A percentile compares a stretch with the other conserved stretches of the same genome.
These are phyloP conservation scores for Kazachstania psychrophila DNA, from an alignment of 805 yeast species.

Conservation along the genomic window DNA sequence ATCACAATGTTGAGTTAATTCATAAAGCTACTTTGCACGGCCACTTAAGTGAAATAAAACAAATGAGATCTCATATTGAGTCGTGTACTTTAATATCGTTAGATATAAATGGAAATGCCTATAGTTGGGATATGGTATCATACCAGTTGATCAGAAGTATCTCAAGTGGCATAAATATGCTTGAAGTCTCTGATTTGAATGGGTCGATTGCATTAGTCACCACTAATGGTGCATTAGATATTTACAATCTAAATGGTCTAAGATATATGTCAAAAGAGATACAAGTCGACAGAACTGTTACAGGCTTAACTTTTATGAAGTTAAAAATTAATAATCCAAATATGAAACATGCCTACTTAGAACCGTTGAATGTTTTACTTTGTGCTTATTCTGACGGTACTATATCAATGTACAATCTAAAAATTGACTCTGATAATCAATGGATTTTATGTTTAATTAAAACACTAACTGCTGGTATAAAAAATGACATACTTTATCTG, in stretches of 20 bases:
- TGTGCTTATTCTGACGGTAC: conserved; percentile 32
- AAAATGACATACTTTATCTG: conserved; percentile 10
- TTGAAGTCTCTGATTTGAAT: conserved; percentile 44
- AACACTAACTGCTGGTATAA: conserved; percentile 17
- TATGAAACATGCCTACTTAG: conserved; percentile 33
- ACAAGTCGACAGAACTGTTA: conserved; percentile 14
- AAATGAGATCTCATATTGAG: conserved; percentile 41
- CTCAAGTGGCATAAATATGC: conserved; percentile 19
- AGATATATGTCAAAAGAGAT: conserved; percentile 24
- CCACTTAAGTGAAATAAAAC: conserved; percentile 40
- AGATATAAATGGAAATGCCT: conserved; percentile 46
- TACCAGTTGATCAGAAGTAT: conserved; percentile 39
- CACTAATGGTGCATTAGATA: conserved; percentile 5
- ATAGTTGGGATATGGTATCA: conserved; percentile 57
- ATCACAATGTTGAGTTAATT: background rate
- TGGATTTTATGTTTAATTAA: conserved; percentile 22
- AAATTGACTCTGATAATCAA: conserved; percentile 11
- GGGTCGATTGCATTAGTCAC: conserved; percentile 42
- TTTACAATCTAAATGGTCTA: conserved; percentile 50
- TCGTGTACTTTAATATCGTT: conserved; percentile 47
- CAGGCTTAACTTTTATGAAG: conserved; percentile 22
- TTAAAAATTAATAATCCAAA: conserved; percentile 8
- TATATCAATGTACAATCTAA: conserved; percentile 28
- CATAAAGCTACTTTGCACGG: conserved; percentile 40
- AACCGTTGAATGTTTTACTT: conserved; percentile 29